Base-by-base conservation (phyloP, 2,329 filamentous ascomycete species). In the Raffaelea ambrosiae region DNA sequence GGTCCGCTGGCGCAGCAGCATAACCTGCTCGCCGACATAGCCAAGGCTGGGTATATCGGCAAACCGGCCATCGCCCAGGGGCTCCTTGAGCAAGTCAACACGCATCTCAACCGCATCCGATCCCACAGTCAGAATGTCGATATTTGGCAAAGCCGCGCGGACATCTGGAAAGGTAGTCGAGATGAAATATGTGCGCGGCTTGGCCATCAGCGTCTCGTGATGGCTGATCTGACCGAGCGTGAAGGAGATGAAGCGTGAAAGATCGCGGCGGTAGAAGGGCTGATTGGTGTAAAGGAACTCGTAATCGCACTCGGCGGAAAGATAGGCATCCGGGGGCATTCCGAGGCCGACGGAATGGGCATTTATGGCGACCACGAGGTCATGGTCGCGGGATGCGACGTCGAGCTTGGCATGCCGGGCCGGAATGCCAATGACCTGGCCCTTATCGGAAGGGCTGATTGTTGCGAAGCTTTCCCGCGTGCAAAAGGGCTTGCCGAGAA, bases 161-260 rank as follows among this genome's bases (percentile, higher is more conserved):
- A 95, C 85, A 61, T 95, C 87, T 0, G 88, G 85, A 55, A 94
- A 94, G 0, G 88, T 94, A 1, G 87, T 93, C 4, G 88, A 93
- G 54, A 94, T 88, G 59, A 93, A 82, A 56, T 86, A 90, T 0
- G 87, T 93, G 58, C 87, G 77, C 38, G 79, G 75, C 61, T 93
- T 93, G 44, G 82, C 79, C 70, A 84, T 83, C 36, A 94, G 69
- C 48, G 86, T 83, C 56, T 85, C 81, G 61, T 94, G 86, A 48
- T 85, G 84, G 58, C 79, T 83, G 54, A 84, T 83, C 66, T 93
- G 87, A 10, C 88, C 88, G 22, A 93, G 69, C 5, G 85, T 82
- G 59, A 93, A 83, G 5, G 86, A 86, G 22, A 89, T 76, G 60
- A 90, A 93, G 35, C 88, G 79, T 10, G 86, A 80, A 41, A 93